These are phyloP conservation scores for Mortierella hygrophila DNA, from an alignment of 192 early-diverging fungal species.

Conservation along the genomic window DNA sequence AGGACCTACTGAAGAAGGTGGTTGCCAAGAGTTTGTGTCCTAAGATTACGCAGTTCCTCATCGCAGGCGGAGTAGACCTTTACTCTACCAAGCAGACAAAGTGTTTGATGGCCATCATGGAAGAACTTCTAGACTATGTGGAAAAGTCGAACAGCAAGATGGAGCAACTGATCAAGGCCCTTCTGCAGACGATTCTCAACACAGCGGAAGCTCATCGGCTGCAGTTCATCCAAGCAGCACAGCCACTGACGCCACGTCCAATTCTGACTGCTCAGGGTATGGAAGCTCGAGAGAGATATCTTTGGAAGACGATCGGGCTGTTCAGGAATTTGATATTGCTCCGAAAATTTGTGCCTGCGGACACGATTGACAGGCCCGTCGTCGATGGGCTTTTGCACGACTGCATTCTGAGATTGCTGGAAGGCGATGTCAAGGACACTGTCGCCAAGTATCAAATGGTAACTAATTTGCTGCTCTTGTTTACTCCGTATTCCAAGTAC, in stretches of 20 bases:
- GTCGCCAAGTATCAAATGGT: constrained; percentile 51
- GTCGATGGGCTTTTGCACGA: constrained; percentile 51
- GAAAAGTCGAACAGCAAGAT: constrained; percentile 53
- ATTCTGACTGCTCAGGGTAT: constrained; percentile 32
- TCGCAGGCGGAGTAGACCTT: constrained; percentile 35
- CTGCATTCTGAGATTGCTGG: constrained; percentile 47
- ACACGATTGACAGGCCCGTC: constrained; percentile 25
- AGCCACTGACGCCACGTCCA: constrained; percentile 41
- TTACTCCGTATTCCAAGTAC: not conserved
- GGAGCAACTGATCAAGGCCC: constrained; percentile 38
- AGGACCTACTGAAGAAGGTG: constrained; percentile 38
- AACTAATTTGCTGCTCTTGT: not conserved
- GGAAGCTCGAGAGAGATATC: constrained; percentile 28
- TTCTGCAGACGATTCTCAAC: constrained; percentile 17
- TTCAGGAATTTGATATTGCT: constrained; percentile 47
- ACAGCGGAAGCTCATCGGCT: constrained; percentile 35
- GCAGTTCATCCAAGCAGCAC: constrained; percentile 46
- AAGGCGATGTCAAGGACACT: constrained; percentile 49
- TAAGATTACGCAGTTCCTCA: constrained; percentile 33
- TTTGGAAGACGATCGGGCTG: constrained; percentile 49
- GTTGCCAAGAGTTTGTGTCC: constrained; percentile 53
- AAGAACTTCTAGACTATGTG: constrained; percentile 51
- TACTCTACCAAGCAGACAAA: constrained; percentile 40
- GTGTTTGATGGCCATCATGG: constrained; percentile 38
- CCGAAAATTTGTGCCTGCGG: constrained; percentile 34